Conservation (phyloP, 495 filamentous ascomycete species). For the Lepidopterella palustris region DNA sequence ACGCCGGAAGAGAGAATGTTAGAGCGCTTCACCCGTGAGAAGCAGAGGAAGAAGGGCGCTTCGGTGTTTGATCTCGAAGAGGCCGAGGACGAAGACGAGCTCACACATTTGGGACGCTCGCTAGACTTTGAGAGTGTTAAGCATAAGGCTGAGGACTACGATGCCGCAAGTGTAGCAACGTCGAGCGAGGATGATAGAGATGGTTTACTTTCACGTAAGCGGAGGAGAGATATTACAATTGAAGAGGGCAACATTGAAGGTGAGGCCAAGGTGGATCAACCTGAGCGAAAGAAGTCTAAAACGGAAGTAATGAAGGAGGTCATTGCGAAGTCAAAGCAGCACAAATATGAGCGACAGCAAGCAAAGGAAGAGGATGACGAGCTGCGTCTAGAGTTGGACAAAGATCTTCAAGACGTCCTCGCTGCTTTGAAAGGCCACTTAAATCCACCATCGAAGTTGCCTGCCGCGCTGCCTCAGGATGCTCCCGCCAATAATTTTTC, state of each 20-base stretch:
- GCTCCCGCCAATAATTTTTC: constrained; percentile 35
- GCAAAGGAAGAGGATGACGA: constrained; percentile 92
- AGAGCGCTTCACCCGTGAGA: constrained; percentile 82
- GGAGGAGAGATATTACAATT: constrained; percentile 46
- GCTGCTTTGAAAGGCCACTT: constrained; percentile 53
- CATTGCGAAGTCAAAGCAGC: constrained; percentile 90
- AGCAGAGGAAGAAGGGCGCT: constrained; percentile 63
- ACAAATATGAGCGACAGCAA: constrained; percentile 89
- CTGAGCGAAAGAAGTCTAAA: constrained; percentile 83
- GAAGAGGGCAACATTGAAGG: constrained; percentile 41
- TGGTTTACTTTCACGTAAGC: constrained; percentile 48
- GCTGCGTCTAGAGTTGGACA: constrained; percentile 70
- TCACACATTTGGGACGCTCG: constrained; percentile 79
- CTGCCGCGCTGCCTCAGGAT: background rate
- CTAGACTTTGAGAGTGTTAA: constrained; percentile 74
- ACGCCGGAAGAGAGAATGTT: constrained; percentile 88
- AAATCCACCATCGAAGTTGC: constrained; percentile 38
- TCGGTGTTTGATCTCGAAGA: constrained; percentile 89
- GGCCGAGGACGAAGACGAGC: constrained; percentile 59
- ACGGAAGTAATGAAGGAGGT: constrained; percentile 95
- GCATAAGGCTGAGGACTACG: constrained; percentile 51
- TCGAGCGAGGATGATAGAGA: constrained; percentile 43
- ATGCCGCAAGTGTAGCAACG: constrained; percentile 22
- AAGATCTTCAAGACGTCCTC: constrained; percentile 73
- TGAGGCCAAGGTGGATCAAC: constrained; percentile 44